Conservation (phyloP, 2,329 filamentous ascomycete species). For the Cladorrhinum sp. region DNA sequence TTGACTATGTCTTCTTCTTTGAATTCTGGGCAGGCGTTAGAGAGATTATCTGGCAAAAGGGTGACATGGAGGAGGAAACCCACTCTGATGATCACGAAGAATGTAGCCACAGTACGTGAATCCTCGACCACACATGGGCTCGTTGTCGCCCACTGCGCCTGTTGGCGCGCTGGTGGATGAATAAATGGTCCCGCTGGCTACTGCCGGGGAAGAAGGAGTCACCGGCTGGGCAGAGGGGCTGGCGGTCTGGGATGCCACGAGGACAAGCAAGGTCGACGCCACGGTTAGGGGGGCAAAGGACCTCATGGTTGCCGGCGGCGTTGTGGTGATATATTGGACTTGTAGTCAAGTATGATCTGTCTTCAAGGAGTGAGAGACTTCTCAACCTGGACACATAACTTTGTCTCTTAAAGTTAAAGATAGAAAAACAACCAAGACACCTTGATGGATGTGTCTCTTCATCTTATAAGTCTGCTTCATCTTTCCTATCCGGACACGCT, state of each 20-base stretch:
- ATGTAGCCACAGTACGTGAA: constrained; percentile 32
- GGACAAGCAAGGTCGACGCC: not conserved
- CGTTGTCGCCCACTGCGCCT: not conserved
- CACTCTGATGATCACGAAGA: constrained; percentile 26
- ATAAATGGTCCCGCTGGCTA: constrained; percentile 2
- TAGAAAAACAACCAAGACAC: not conserved
- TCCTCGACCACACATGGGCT: constrained; percentile 23
- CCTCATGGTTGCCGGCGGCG: not conserved
- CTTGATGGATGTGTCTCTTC: not conserved
- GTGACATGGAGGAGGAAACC: not conserved
- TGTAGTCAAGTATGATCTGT: not conserved
- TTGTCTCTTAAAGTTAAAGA: not conserved
- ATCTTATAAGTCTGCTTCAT: not conserved
- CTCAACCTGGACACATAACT: too few relatives aligned
- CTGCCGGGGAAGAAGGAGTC: not conserved
- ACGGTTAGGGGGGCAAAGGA: not conserved
- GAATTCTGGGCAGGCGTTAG: constrained; percentile 18
- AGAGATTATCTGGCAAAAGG: not conserved
- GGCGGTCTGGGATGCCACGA: not conserved
- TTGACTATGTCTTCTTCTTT: constrained; percentile 23
- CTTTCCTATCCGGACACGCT: not conserved
- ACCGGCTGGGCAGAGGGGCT: not conserved
- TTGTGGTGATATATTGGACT: not conserved
- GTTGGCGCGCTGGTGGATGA: constrained; percentile 3
- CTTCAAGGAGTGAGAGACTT: not conserved